Conservation (phyloP, 805 yeast genomes). For the Kazachstania bromeliacearum region DNA sequence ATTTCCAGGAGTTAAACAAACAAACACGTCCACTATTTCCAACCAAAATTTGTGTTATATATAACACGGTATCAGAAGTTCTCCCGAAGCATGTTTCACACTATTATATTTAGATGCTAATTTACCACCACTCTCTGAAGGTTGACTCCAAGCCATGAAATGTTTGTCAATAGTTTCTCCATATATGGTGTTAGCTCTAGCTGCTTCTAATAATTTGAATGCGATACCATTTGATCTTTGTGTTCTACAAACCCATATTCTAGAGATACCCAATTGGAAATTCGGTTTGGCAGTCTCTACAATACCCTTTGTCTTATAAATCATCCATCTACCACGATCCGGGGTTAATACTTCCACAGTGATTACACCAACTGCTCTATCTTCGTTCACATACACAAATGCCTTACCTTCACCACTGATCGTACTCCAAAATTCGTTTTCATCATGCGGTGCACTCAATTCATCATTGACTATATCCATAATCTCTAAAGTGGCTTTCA, state of each 20-base stretch:
- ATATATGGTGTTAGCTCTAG: conserved; percentile 37
- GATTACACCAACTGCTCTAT: conserved; percentile 46
- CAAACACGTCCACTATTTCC: too few species aligned
- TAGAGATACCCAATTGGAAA: conserved; percentile 38
- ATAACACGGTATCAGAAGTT: conserved; percentile 26
- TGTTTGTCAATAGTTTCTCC: conserved; percentile 37
- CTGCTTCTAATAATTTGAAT: conserved; percentile 34
- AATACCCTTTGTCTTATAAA: conserved; percentile 38
- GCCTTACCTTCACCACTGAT: conserved; percentile 34
- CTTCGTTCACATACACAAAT: conserved; percentile 39
- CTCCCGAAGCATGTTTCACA: conserved; percentile 36
- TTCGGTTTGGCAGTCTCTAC: conserved; percentile 39
- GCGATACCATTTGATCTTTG: conserved; percentile 47
- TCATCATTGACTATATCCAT: conserved; percentile 49
- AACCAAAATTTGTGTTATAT: too few species aligned
- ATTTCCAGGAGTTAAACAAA: too few species aligned
- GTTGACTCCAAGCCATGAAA: conserved; percentile 64
- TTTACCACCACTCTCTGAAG: conserved; percentile 54
- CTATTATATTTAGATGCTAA: conserved; percentile 51
- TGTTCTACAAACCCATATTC: conserved; percentile 38
- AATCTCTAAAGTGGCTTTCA: conserved; percentile 31
- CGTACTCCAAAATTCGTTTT: conserved; percentile 33
- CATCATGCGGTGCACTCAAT: conserved; percentile 47
- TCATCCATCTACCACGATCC: conserved; percentile 51
- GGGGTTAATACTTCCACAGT: conserved; percentile 36